Percentiles rank a stretch among this genome's conserved stretches.
phyloP scores from a whole-genome alignment of 2,329 filamentous ascomycete genomes.

The Decorospora gaudefroyi region DNA sequence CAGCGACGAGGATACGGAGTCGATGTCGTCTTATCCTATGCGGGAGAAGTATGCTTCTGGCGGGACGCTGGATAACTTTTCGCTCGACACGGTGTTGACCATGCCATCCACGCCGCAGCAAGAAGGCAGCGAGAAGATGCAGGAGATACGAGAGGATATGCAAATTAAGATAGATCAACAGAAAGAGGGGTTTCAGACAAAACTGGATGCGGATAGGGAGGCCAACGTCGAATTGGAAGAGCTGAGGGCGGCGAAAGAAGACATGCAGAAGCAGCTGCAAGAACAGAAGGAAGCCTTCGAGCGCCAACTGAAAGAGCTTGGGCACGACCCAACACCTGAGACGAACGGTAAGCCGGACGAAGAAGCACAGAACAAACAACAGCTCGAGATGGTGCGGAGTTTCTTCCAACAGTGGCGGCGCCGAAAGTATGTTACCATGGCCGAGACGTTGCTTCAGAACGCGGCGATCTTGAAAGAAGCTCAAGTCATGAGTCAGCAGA shows the following conservation, averaged over 20 bases:
- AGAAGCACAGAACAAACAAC: constrained; percentile 65
- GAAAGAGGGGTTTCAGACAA: constrained; percentile 79
- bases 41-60: constrained; percentile 96
- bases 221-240: constrained; percentile 80
- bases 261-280: constrained; percentile 85
- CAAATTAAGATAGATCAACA: constrained; percentile 80
- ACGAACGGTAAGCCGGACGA: constrained; percentile 40
- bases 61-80: constrained; percentile 94
- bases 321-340: constrained; percentile 59
- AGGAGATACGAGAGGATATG: constrained; percentile 78
- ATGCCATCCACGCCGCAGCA: constrained; percentile 89
- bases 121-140: constrained; percentile 77
- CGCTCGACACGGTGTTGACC: constrained; percentile 88
- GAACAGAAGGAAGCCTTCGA: constrained; percentile 84
- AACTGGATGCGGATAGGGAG: constrained; percentile 74
- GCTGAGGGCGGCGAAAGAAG: constrained; percentile 75
- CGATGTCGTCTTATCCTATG: constrained; percentile 81
- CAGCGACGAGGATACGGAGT: constrained; percentile 84
- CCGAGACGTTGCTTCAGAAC: constrained; percentile 85
- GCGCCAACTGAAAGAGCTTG: constrained; percentile 72
- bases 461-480: constrained; percentile 90
- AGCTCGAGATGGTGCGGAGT: constrained; percentile 70
- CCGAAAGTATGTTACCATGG: constrained; percentile 89
- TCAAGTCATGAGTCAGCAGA: constrained; percentile 95
- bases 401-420: constrained; percentile 77